These are phyloP conservation scores for Saccharomyces jurei DNA, from an alignment of 805 yeast species.

Conservation along the genomic window DNA sequence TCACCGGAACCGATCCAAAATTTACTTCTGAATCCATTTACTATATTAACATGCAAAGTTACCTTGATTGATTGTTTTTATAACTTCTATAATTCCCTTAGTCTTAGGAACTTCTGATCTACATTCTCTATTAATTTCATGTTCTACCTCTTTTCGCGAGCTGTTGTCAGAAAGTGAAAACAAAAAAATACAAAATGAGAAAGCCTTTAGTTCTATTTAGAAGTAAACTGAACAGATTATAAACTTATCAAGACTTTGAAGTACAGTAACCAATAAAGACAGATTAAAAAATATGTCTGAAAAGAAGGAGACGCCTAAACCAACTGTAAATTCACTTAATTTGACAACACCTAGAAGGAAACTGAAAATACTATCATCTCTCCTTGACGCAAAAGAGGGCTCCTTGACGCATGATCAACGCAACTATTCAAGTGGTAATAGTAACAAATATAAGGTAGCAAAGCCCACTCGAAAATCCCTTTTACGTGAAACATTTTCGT, in stretches of 20 bases:
- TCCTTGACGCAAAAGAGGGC: not conserved
- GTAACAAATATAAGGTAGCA: not conserved
- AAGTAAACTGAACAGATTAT: not conserved
- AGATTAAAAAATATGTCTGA: not conserved
- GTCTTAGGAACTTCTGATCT: not conserved
- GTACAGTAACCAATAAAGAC: not conserved
- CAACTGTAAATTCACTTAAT: not conserved
- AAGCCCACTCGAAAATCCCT: not conserved
- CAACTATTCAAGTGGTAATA: not conserved
- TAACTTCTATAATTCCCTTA: not conserved
- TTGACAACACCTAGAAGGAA: not conserved
- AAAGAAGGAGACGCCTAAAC: not conserved
- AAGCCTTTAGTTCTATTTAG: not conserved
- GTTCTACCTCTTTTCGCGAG: not conserved
- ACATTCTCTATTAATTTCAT: not conserved
- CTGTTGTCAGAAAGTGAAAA: not conserved
- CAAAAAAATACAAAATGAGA: not conserved
- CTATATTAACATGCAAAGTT: not conserved
- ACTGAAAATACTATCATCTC: not conserved
- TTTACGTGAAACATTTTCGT: not conserved
- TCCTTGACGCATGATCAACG: not conserved
- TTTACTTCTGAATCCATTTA: not conserved
- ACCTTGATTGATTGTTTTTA: not conserved
- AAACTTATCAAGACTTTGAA: not conserved
- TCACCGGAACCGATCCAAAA: constrained; percentile 11